These are phyloP conservation scores for Spinacia oleracea DNA, from an alignment of 179 eudicot species.

Conservation along the genomic window DNA sequence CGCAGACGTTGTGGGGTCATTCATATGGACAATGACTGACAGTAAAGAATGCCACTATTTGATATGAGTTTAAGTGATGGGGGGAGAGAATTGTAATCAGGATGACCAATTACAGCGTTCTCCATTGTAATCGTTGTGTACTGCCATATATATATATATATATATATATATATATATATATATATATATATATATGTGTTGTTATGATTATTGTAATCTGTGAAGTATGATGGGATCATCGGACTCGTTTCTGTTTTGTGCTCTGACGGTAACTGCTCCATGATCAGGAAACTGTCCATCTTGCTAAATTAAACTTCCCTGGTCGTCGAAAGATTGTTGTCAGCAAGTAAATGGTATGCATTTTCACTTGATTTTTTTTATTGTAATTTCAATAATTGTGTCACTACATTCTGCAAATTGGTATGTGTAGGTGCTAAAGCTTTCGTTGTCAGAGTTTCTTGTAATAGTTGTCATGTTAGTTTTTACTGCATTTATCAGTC, in stretches of 20 bases:
- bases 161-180: no score
- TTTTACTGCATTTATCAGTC: no score
- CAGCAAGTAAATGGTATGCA: conserved; percentile 45
- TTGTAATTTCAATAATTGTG: neutral
- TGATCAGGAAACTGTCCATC: conserved; percentile 52
- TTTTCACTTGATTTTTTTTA: neutral
- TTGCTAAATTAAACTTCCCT: conserved; percentile 55
- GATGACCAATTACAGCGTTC: neutral
- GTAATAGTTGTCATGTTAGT: no score
- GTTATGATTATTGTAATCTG: neutral
- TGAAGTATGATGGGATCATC: neutral
- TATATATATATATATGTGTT: no score
- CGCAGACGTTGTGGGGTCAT: neutral
- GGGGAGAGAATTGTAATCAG: neutral
- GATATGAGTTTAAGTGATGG: neutral
- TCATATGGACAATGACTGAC: neutral
- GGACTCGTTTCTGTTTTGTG: conserved; percentile 43
- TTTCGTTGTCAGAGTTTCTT: no score
- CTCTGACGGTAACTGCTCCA: conserved; percentile 43
- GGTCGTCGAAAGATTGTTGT: conserved; percentile 55
- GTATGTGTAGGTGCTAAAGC: no score
- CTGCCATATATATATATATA: no score
- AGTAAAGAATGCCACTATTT: neutral
- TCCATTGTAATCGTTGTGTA: neutral
- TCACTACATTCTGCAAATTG: neutral